These are phyloP conservation scores for Oxytropis ochrocephala DNA, from an alignment of 306 rosid genomes.

Conservation along the genomic window DNA sequence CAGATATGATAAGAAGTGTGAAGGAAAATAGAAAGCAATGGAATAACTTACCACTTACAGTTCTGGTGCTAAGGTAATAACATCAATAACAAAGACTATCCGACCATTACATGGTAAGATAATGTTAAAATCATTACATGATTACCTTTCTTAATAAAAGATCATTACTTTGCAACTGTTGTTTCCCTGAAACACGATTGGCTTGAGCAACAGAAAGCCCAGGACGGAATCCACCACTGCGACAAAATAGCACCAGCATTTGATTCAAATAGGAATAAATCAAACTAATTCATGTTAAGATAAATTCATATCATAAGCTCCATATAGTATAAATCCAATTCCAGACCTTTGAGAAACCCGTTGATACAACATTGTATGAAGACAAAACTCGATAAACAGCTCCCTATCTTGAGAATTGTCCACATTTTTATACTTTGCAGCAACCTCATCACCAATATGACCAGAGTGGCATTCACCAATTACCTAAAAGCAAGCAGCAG, in stretches of 20 bases:
- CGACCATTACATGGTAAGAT: constrained; percentile 15
- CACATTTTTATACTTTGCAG: constrained; percentile 56
- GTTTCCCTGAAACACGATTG: constrained; percentile 70
- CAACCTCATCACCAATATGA: constrained; percentile 54
- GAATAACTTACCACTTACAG: not conserved
- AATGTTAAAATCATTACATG: constrained; percentile 14
- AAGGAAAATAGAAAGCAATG: not conserved
- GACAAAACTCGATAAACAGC: constrained; percentile 76
- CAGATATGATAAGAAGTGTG: not conserved
- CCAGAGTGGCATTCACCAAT: constrained; percentile 75
- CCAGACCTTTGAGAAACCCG: constrained; percentile 63
- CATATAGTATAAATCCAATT: constrained; percentile 19
- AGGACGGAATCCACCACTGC: constrained; percentile 60
- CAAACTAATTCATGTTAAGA: not conserved
- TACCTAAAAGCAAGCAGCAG: constrained; percentile 53
- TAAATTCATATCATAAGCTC: constrained; percentile 14
- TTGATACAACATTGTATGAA: constrained; percentile 83
- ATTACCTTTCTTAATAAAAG: constrained; percentile 66
- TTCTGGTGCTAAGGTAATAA: not conserved
- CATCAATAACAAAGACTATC: constrained; percentile 12
- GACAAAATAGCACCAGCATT: constrained; percentile 25
- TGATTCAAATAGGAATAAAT: constrained; percentile 10
- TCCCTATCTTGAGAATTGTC: constrained; percentile 48
- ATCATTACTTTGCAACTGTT: constrained; percentile 45
- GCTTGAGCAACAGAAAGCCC: constrained; percentile 84